These are phyloP conservation scores for Gnaphalium uliginosum DNA, from an alignment of 129 eudicot genomes.

Conservation along the genomic window DNA sequence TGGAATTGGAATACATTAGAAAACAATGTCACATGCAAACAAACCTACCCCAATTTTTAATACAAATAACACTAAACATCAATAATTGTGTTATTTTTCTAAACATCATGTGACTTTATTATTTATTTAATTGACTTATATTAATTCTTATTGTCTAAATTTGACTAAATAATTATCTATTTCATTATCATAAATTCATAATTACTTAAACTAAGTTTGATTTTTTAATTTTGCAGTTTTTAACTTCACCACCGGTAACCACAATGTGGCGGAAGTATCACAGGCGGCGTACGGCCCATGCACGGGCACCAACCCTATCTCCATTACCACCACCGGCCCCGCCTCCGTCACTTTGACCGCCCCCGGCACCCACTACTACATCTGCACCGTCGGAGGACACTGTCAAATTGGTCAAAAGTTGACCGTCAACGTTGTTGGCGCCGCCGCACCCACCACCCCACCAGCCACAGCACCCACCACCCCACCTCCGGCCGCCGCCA, in stretches of 20 bases:
- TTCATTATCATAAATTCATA: background rate
- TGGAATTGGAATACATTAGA: background rate
- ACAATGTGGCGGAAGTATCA: constrained; percentile 52
- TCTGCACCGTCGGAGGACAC: constrained; percentile 49
- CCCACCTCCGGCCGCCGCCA: constrained; percentile 29
- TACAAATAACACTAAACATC: background rate
- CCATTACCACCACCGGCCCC: constrained; percentile 39
- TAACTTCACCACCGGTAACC: constrained; percentile 48
- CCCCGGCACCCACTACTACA: constrained; percentile 47
- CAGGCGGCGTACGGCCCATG: constrained; percentile 53
- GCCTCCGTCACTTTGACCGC: constrained; percentile 48
- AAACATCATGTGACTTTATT: background rate
- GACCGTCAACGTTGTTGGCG: constrained; percentile 40
- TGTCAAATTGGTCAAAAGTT: constrained; percentile 48
- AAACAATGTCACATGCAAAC: constrained; percentile 29
- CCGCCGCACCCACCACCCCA: constrained; percentile 33
- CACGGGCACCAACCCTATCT: constrained; percentile 44
- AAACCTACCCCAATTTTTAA: constrained; percentile 22
- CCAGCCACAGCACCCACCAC: constrained; percentile 35
- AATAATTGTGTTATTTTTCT: constrained; percentile 13
- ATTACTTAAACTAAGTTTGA: too few species aligned
- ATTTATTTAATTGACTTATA: background rate
- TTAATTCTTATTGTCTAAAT: constrained; percentile 1
- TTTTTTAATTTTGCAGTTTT: constrained; percentile 37
- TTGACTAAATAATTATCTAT: constrained; percentile 23